A percentile compares a stretch with the other conserved stretches of the same genome.
Evolutionary conservation across 345 rosid species (phyloP).

Genomic region (Raphanus raphanistrum): DNA sequence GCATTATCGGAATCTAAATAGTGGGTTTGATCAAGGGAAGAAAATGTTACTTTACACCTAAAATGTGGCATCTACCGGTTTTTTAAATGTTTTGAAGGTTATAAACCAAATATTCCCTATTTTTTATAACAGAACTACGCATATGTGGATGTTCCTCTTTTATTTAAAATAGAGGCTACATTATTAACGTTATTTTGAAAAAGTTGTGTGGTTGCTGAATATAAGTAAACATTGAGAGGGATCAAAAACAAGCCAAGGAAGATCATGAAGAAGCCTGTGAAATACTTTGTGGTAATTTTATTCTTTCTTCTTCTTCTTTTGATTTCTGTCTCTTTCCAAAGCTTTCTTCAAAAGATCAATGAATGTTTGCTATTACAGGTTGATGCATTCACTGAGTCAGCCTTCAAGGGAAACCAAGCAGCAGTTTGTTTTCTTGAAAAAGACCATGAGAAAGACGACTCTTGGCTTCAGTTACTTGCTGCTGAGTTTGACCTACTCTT

Average conservation of each 20-base stretch:
- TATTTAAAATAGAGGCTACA: background rate
- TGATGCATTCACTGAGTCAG: slow-evolving; percentile 63
- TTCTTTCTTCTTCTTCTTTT: background rate
- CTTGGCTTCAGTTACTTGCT: slow-evolving; percentile 63
- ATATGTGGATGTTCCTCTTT: background rate
- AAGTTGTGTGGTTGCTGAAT: background rate
- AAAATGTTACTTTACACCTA: background rate
- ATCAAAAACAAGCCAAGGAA: background rate
- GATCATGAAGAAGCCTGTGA: slow-evolving; percentile 43
- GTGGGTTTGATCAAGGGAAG: background rate
- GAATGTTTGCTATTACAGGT: slow-evolving; percentile 39
- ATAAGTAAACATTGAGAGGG: background rate
- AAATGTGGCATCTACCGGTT: background rate
- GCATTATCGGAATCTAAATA: background rate
- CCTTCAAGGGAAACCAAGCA: slow-evolving; percentile 77
- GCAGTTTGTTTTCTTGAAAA: slow-evolving; percentile 68
- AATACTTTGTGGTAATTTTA: slow-evolving; percentile 47
- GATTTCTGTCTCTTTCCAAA: background rate
- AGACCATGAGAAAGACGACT: slow-evolving; percentile 48
- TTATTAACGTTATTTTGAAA: background rate
- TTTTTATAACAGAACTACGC: background rate
- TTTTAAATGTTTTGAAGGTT: background rate
- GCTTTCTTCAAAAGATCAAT: background rate
- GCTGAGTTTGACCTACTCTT: slow-evolving; percentile 49
- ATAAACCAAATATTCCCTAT: background rate